Conservation (phyloP, 441 rosid species). For the Viola pubescens region DNA sequence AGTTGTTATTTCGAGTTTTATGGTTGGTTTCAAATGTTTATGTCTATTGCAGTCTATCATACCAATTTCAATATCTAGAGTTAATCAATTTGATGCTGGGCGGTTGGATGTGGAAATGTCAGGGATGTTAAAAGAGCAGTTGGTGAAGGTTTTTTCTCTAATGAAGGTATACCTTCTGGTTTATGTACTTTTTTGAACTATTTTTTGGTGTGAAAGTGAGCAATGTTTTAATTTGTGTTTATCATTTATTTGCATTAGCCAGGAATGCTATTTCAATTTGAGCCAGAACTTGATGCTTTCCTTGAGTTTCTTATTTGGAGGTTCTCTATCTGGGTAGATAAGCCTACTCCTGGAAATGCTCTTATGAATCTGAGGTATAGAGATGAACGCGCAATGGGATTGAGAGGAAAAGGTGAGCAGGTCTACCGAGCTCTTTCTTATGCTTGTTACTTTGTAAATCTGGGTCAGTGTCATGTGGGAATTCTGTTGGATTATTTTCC, state of each 20-base stretch:
- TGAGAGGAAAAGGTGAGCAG: constrained; percentile 47
- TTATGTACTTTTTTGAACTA: background rate
- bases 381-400: constrained; percentile 58
- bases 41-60: constrained; percentile 40
- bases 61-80: constrained; percentile 74
- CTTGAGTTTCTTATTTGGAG: constrained; percentile 98
- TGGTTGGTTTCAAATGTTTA: background rate
- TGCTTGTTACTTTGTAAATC: constrained; percentile 13
- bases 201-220: background rate
- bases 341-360: constrained; percentile 91
- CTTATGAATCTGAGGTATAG: constrained; percentile 84
- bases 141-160: constrained; percentile 83
- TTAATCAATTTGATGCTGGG: constrained; percentile 92
- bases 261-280: constrained; percentile 96
- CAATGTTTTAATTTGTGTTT: constrained; percentile 21
- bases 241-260: constrained; percentile 62
- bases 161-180: constrained; percentile 54
- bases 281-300: constrained; percentile 95
- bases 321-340: constrained; percentile 96
- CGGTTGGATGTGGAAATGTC: constrained; percentile 93
- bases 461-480: constrained; percentile 1
- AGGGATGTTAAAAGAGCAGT: constrained; percentile 88
- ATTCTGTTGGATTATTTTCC: background rate
- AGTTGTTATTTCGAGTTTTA: background rate
- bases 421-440: constrained; percentile 17